Evolutionary conservation across 2,329 filamentous ascomycete species (phyloP).

Genomic region (Fusarium sp.): DNA sequence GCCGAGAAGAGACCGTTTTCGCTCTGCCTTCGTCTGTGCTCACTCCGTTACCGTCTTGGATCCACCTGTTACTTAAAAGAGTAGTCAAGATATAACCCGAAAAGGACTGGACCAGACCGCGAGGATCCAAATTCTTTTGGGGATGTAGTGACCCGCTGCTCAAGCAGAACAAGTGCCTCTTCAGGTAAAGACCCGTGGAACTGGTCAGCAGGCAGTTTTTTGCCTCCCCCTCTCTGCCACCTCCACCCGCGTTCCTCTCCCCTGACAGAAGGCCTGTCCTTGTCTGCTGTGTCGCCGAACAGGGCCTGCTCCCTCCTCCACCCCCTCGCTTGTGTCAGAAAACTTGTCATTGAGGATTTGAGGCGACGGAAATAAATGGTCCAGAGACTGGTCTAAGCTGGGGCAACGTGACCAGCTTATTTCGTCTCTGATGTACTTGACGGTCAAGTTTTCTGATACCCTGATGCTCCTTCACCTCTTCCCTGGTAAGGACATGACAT

Average conservation of each 20-base stretch:
- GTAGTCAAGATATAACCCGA: conserved; percentile 22
- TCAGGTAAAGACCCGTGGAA: conserved; percentile 40
- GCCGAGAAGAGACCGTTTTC: conserved; percentile 38
- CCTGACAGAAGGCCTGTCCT: conserved; percentile 43
- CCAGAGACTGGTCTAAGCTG: background rate
- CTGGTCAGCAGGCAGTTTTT: conserved; percentile 46
- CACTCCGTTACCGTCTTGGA: conserved; percentile 22
- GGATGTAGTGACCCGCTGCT: conserved; percentile 19
- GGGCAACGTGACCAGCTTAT: background rate
- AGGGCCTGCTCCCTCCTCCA: conserved; percentile 27
- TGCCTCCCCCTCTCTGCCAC: conserved; percentile 45
- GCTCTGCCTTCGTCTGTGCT: conserved; percentile 25
- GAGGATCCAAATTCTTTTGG: conserved; percentile 15
- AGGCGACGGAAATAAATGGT: background rate
- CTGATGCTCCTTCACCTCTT: conserved; percentile 1
- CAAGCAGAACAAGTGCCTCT: conserved; percentile 43
- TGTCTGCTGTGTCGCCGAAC: conserved; percentile 41
- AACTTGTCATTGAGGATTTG: background rate
- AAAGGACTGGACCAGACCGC: background rate
- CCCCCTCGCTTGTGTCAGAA: background rate
- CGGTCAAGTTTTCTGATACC: background rate
- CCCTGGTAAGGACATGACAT: conserved; percentile 19
- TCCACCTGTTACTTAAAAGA: conserved; percentile 6
- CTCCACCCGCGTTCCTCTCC: conserved; percentile 43
- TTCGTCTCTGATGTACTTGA: background rate